Percentiles rank a stretch among this genome's conserved stretches.
Evolutionary conservation across 1,284 basidiomycete genomes (phyloP).

Genomic region (Heterobasidion occidentale): DNA sequence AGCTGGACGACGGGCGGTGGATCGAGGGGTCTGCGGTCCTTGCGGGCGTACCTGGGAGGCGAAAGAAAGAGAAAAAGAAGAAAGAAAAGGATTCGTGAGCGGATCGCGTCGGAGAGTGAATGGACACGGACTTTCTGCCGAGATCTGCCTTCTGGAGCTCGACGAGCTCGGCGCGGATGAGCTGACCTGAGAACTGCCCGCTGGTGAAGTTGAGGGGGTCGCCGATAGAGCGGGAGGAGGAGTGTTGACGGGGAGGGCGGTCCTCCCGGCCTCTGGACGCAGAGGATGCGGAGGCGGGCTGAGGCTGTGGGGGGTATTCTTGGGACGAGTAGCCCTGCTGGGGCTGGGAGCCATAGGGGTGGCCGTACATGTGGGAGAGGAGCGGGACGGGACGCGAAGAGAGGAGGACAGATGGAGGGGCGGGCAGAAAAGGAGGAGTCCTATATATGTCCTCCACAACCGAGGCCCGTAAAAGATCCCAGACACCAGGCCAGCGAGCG

Average conservation of each 20-base stretch:
- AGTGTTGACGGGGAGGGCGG: constrained; percentile 3
- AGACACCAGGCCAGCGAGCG: too few species aligned
- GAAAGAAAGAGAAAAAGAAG: background rate
- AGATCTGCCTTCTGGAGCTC: constrained; percentile 61
- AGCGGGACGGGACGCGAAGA: background rate
- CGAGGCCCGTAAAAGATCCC: background rate
- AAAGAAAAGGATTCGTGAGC: background rate
- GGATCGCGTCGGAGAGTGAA: background rate
- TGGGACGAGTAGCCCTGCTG: background rate
- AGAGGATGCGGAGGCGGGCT: constrained; percentile 1
- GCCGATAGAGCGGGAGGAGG: constrained; percentile 19
- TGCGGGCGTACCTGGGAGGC: constrained; percentile 26
- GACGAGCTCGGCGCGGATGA: constrained; percentile 48
- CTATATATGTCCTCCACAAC: background rate
- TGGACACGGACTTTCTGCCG: constrained; percentile 46
- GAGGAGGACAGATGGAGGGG: background rate
- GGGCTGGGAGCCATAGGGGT: constrained; percentile 1
- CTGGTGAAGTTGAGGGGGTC: constrained; percentile 42
- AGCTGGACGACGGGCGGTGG: constrained; percentile 33
- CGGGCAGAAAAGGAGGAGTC: background rate
- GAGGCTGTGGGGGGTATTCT: constrained; percentile 3
- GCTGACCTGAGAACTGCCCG: constrained; percentile 53
- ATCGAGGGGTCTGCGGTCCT: constrained; percentile 33
- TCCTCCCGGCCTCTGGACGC: constrained; percentile 5
- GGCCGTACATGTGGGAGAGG: constrained; percentile 1